Percentiles rank a stretch among this genome's conserved stretches.
Evolutionary conservation across 768 basidiomycete species (phyloP).

Genomic region (Paxillus involutus): DNA sequence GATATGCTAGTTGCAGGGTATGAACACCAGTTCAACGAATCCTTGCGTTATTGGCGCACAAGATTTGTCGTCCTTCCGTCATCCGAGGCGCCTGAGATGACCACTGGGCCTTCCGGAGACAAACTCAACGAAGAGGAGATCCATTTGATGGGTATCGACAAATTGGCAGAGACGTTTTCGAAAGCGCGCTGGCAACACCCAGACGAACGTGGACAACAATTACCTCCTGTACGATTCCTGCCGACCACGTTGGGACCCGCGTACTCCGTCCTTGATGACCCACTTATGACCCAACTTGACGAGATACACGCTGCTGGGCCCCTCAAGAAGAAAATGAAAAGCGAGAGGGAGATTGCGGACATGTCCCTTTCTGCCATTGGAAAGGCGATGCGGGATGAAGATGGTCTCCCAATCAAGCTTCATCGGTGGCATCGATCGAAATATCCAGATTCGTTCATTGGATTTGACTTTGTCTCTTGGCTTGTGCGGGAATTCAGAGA

Average conservation of each 20-base stretch:
- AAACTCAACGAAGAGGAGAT: conserved; percentile 83
- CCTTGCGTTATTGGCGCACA: conserved; percentile 90
- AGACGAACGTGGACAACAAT: conserved; percentile 37
- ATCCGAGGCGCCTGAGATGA: conserved; percentile 58
- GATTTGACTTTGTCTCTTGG: conserved; percentile 90
- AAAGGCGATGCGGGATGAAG: conserved; percentile 83
- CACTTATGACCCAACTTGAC: conserved; percentile 77
- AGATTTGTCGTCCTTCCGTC: conserved; percentile 92
- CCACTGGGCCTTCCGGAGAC: conserved; percentile 65
- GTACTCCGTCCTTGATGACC: conserved; percentile 74
- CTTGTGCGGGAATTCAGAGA: conserved; percentile 89
- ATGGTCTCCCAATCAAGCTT: conserved; percentile 80
- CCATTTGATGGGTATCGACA: conserved; percentile 86
- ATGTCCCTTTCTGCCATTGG: conserved; percentile 65
- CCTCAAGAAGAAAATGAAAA: conserved; percentile 77
- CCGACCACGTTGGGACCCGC: conserved; percentile 85
- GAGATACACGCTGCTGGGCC: conserved; percentile 75
- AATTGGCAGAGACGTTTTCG: conserved; percentile 85
- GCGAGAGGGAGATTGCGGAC: conserved; percentile 69
- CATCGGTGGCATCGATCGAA: conserved; percentile 77
- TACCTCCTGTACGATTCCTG: conserved; percentile 71
- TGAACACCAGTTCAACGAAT: conserved; percentile 77
- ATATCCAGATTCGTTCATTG: conserved; percentile 84
- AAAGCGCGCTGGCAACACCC: conserved; percentile 77
- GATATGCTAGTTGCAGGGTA: conserved; percentile 87